Percentiles rank a stretch among this genome's conserved stretches.
These are phyloP conservation scores for Pulveroboletus sp. DNA, from an alignment of 768 basidiomycete genomes.

Conservation along the genomic window DNA sequence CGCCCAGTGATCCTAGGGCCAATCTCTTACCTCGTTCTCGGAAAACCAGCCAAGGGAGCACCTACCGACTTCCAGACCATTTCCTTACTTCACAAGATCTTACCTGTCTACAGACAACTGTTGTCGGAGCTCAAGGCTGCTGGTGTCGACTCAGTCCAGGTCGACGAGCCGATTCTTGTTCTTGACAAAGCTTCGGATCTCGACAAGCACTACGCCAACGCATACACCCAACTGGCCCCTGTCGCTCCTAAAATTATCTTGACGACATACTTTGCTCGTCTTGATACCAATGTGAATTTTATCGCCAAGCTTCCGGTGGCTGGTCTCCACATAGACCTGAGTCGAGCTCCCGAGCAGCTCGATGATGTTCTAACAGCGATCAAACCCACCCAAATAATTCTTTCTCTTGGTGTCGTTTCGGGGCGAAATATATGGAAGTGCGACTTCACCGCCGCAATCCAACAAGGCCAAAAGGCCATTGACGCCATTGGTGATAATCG, in stretches of 20 bases:
- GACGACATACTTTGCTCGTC: slow-evolving; percentile 95
- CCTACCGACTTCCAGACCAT: slow-evolving; percentile 85
- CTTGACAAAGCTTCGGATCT: slow-evolving; percentile 78
- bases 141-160: slow-evolving; percentile 92
- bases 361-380: slow-evolving; percentile 77
- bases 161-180: slow-evolving; percentile 96
- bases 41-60: slow-evolving; percentile 87
- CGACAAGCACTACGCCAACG: slow-evolving; percentile 74
- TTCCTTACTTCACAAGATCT: slow-evolving; percentile 81
- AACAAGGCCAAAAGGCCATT: slow-evolving; percentile 80
- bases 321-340: slow-evolving; percentile 95
- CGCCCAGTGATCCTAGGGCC: slow-evolving; percentile 97
- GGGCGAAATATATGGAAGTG: slow-evolving; percentile 99
- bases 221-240: slow-evolving; percentile 78
- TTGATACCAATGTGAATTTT: slow-evolving; percentile 87
- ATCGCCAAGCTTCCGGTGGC: slow-evolving; percentile 89
- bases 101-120: slow-evolving; percentile 90
- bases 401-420: slow-evolving; percentile 95
- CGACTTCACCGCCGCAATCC: slow-evolving; percentile 82
- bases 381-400: slow-evolving; percentile 74
- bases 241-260: slow-evolving; percentile 90
- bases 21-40: slow-evolving; percentile 90
- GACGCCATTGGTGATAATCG: slow-evolving; percentile 80
- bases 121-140: slow-evolving; percentile 87
- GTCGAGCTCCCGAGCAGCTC: slow-evolving; percentile 90